Evolutionary conservation across 2,329 filamentous ascomycete genomes (phyloP).

Genomic region (Calonectria pauciramosa): DNA sequence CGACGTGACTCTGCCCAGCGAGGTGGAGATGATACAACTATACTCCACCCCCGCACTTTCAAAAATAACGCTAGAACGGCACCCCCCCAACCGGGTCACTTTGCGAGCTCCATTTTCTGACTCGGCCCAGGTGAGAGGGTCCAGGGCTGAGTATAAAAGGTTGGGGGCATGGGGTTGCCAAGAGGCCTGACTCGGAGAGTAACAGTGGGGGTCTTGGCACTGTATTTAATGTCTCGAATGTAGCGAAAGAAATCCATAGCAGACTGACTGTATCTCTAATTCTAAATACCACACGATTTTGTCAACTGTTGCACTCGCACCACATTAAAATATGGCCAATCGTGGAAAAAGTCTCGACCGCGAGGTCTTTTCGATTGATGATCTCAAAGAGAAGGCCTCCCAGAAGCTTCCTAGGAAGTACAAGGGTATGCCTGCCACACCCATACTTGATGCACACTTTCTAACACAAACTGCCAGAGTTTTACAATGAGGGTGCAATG

Average conservation of each 20-base stretch:
- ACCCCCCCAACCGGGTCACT: no score
- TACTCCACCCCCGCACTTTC: neutral
- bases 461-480: neutral
- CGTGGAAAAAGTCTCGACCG: neutral
- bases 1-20: neutral
- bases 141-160: neutral
- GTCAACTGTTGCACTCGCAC: neutral
- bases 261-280: neutral
- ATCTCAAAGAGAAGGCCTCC: conserved; percentile 2
- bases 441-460: neutral
- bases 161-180: no score
- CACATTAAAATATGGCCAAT: neutral
- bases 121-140: neutral
- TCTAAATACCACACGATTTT: neutral
- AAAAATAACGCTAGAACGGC: neutral
- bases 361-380: conserved; percentile 17
- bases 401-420: conserved; percentile 1
- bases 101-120: neutral
- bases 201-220: neutral
- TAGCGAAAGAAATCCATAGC: neutral
- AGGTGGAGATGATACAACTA: neutral
- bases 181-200: no score
- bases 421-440: neutral
- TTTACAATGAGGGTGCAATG: conserved; percentile 16
- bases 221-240: neutral